These are phyloP conservation scores for Alternaria dauci DNA, from an alignment of 2,329 filamentous ascomycete species.

Conservation along the genomic window DNA sequence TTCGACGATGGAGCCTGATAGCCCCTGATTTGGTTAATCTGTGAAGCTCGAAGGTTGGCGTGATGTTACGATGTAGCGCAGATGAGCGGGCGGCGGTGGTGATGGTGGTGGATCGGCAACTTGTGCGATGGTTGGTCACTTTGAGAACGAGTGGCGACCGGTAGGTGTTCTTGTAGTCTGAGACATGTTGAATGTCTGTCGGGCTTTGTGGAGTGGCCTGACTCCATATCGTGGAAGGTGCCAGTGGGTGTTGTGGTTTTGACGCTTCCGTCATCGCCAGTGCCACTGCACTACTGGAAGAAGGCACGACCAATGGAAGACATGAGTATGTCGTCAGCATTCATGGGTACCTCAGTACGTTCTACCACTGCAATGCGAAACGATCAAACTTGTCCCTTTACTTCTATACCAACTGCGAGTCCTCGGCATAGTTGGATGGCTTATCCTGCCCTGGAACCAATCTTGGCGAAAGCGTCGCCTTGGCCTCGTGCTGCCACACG, in stretches of 20 bases:
- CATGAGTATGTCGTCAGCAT: neutral
- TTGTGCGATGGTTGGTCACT: constrained; percentile 34
- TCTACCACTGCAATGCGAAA: neutral
- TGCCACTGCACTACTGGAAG: constrained; percentile 7
- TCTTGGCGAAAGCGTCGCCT: neutral
- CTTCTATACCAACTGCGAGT: neutral
- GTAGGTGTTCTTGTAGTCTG: neutral
- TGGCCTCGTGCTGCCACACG: neutral
- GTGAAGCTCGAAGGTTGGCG: constrained; percentile 11
- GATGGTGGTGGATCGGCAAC: constrained; percentile 22
- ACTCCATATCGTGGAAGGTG: neutral
- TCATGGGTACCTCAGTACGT: neutral
- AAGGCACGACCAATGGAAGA: constrained; percentile 12
- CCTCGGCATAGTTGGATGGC: neutral
- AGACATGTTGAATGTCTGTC: neutral
- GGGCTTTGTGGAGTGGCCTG: neutral
- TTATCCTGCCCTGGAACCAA: neutral
- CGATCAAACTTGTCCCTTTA: neutral
- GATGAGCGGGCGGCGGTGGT: constrained; percentile 16
- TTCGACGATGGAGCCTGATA: constrained; percentile 18
- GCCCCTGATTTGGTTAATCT: constrained; percentile 16
- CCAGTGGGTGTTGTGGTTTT: neutral
- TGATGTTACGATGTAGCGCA: constrained; percentile 41
- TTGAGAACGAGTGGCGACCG: constrained; percentile 5
- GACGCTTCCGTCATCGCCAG: neutral